Conservation (phyloP, 2,329 filamentous ascomycete species). For the Zalaria obscura region DNA sequence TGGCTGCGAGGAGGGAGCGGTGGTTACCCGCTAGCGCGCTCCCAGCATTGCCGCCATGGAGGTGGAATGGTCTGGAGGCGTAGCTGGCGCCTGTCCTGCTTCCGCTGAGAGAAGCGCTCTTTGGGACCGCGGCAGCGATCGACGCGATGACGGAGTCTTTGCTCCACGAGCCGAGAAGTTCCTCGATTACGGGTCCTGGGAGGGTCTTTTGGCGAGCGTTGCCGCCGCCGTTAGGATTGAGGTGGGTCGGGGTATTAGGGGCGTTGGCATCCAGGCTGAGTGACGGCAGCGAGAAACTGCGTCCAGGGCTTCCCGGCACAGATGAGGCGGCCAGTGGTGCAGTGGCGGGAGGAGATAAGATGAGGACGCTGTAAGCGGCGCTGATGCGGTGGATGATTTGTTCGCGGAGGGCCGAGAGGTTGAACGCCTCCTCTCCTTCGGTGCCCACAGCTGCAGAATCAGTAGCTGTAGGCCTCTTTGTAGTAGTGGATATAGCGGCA, state of each 20-base stretch:
- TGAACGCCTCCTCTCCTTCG: conserved; percentile 39
- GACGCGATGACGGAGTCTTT: conserved; percentile 57
- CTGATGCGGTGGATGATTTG: conserved; percentile 64
- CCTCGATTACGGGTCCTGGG: conserved; percentile 52
- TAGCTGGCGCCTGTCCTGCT: conserved; percentile 34
- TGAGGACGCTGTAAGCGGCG: conserved; percentile 49
- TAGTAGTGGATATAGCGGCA: conserved; percentile 19
- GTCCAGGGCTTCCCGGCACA: conserved; percentile 47
- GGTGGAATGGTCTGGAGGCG: conserved; percentile 15
- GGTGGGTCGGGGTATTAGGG: not conserved
- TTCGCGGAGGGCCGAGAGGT: conserved; percentile 61
- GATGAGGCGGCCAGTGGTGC: conserved; percentile 25
- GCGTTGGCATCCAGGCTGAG: conserved; percentile 18
- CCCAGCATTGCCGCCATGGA: conserved; percentile 20
- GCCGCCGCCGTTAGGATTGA: conserved; percentile 21
- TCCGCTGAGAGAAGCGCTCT: conserved; percentile 60
- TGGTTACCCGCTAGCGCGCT: conserved; percentile 8
- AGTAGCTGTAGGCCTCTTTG: conserved; percentile 27
- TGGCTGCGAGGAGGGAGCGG: conserved; percentile 10
- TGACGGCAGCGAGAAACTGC: conserved; percentile 48
- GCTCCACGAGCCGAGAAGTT: conserved; percentile 69
- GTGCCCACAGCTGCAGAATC: conserved; percentile 37
- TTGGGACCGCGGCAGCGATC: conserved; percentile 52
- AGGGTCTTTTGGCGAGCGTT: conserved; percentile 39
- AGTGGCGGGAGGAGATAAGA: conserved; percentile 52